Evolutionary conservation across 768 basidiomycete genomes (phyloP), one percentile per base, ranked within the genome.

Genomic region (Obba rivulosa): DNA sequence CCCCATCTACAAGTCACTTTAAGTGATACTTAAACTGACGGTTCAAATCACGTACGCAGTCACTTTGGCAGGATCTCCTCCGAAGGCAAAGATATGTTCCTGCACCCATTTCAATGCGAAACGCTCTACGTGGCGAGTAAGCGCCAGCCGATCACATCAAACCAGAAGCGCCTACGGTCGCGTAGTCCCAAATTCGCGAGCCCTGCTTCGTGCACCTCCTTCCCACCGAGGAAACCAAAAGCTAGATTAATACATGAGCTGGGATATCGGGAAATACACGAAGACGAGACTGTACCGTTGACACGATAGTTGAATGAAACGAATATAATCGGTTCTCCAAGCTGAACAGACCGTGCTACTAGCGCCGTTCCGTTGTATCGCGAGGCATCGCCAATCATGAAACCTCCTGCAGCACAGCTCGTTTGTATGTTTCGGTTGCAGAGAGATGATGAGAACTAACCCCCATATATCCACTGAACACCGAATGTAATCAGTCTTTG

Each of bases 231-330:
- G 55, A 75, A 75, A 1, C 73, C 73, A 22, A 67, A 66, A 2
- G 63, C 70, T 65, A 41, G 20, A 34, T 21, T 24, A 2, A 14
- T 9, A 35, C 23, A 20, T 23, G 24, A 25, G 2, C 31, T 21
- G 5, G 8, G 8, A 31, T 35, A n/a, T 13, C 20, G 45, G 5
- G 10, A n/a, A 23, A 37, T 13, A 13, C 4, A 1, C 5, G 17
- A 14, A 7, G 13, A n/a, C 22, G 31, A 8, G 21, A 2, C 23
- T 13, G 21, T n/a, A 50, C 49, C 49, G 36, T 36, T 49, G 9
- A 49, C n/a, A 24, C 48, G 49, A 44, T 80, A 80, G 54, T 80
- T 80, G 62, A 77, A 70, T 49, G 72, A 73, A 18, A 80, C 78
- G 51, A 73, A 79, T 25, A 80, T 60, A 17, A 76, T 66, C 1